Conservation (phyloP, 1,284 basidiomycete genomes). For the Neolentinus lepideus region DNA sequence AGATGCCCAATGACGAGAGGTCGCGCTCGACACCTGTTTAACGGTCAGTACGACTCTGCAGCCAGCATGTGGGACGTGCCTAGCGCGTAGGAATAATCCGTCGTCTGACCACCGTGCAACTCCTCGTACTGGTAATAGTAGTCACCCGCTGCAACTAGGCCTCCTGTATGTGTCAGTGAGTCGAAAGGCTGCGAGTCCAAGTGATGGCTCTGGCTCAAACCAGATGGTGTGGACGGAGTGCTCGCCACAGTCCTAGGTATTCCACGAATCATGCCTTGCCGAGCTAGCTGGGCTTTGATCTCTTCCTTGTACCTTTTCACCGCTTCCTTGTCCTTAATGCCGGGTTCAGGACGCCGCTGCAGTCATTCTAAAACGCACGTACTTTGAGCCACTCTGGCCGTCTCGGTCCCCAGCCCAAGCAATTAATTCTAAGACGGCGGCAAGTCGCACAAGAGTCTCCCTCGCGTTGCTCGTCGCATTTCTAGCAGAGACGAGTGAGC, state of each 20-base stretch:
- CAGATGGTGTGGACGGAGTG: not conserved
- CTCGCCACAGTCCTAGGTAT: slow-evolving; percentile 15
- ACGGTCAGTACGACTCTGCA: not conserved
- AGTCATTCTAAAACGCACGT: slow-evolving; percentile 18
- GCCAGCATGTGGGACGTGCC: not conserved
- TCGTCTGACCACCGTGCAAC: not conserved
- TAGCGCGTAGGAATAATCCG: not conserved
- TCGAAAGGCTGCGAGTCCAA: slow-evolving; percentile 5
- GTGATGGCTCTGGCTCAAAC: not conserved
- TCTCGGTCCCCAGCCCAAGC: slow-evolving; percentile 73
- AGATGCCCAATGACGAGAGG: not conserved
- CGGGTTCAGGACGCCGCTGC: not conserved
- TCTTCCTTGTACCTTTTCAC: slow-evolving; percentile 76
- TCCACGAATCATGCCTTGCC: slow-evolving; percentile 71
- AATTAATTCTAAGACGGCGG: slow-evolving; percentile 65
- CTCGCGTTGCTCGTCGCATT: slow-evolving; percentile 78
- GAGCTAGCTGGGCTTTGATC: slow-evolving; percentile 72
- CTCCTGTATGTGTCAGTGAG: not conserved
- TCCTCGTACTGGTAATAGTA: not conserved
- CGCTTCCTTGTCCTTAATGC: slow-evolving; percentile 66
- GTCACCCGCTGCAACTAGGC: not conserved
- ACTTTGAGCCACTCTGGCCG: slow-evolving; percentile 82
- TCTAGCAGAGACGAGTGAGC: slow-evolving; percentile 31
- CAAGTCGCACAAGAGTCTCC: slow-evolving; percentile 74
- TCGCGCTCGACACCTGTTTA: not conserved